Evolutionary conservation across 2,329 filamentous ascomycete genomes (phyloP), one percentile per base, ranked within the genome.

Genomic region (Fusarium praegraminearum): DNA sequence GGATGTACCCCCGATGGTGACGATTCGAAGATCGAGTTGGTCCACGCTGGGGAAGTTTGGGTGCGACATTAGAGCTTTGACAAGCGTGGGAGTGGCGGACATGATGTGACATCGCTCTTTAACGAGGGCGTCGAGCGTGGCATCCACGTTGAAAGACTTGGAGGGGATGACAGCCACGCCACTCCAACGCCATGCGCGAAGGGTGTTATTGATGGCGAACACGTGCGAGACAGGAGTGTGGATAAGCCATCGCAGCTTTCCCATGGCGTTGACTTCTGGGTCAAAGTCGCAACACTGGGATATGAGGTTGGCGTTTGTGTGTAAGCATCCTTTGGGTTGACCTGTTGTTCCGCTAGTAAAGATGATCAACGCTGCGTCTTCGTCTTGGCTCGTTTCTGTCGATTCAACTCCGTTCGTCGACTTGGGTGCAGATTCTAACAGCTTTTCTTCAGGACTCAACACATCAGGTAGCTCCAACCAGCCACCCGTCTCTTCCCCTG

Each of bases 271-370:
- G 38, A 73, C 67, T 36, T 80, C 77, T 38, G 79, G 74, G 41
- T 81, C 79, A 57, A 80, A 79, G 51, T 79, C 75, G 62, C 77
- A 74, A 16, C 76, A 77, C 58, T 80, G 77, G 2, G 80, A 79
- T 10, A 80, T 74, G n/a, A 82, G 57, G 58, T 82, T 83, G 32
- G 74, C 66, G 67, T 79, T 77, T 8, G 80, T 82, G 62, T 83
- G 79, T 16, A 77, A 76, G 59, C 82, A 84, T 49, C 79, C 82
- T 68, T 85, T 85, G 7, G 83, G 82, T 1, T 79, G 72, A 8
- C 81, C 82, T 1, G 83, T 84, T n/a, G 83, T 85, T 22, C 83
- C 83, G 66, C 83, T 84, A 22, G 83, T 85, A 72, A 85, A 85
- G 33, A 84, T 75, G 49, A 85, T 79, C 43, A 84, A 75, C 7